A percentile compares a stretch with the other conserved stretches of the same genome.
These are phyloP conservation scores for Phytopythium cucurbitacearum DNA, from an alignment of 352 stramenopile genomes.

Conservation along the genomic window DNA sequence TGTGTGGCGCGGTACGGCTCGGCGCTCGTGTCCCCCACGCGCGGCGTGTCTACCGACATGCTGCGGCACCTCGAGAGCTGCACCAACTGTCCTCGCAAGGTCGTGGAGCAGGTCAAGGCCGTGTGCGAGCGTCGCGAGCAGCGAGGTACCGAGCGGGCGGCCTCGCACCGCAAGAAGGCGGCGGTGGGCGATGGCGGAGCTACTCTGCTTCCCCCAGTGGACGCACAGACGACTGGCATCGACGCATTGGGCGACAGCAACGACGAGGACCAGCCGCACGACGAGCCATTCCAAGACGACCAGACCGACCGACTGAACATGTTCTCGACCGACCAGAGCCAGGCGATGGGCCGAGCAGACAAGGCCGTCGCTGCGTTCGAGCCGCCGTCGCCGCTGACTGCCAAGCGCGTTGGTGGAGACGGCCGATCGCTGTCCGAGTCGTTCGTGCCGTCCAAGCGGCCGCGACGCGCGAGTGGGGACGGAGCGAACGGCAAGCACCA, in stretches of 20 bases:
- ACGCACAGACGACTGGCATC: too few species aligned
- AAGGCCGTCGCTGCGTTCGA: too few species aligned
- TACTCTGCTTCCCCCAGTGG: too few species aligned
- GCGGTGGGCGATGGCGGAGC: too few species aligned
- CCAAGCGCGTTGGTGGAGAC: too few species aligned
- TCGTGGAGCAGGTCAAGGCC: constrained; percentile 60
- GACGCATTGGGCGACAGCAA: not conserved
- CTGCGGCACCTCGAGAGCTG: constrained; percentile 77
- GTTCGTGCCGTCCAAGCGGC: not conserved
- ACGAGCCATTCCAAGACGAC: not conserved
- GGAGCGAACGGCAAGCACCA: not conserved
- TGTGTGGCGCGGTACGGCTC: constrained; percentile 57
- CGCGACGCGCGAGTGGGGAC: not conserved
- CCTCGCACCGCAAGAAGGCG: not conserved
- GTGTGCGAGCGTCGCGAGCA: constrained; percentile 46
- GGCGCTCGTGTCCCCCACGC: constrained; percentile 57
- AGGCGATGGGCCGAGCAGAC: too few species aligned
- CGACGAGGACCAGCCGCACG: not conserved
- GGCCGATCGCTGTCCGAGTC: too few species aligned
- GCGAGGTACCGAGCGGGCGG: constrained; percentile 2
- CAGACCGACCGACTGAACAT: too few species aligned
- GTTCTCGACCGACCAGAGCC: too few species aligned
- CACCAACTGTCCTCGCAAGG: constrained; percentile 52
- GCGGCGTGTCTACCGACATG: constrained; percentile 78
- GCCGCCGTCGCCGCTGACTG: too few species aligned